A percentile compares a stretch with the other conserved stretches of the same genome.
These are phyloP conservation scores for Penstemon eatonii DNA, from an alignment of 257 asterid genomes.

Conservation along the genomic window DNA sequence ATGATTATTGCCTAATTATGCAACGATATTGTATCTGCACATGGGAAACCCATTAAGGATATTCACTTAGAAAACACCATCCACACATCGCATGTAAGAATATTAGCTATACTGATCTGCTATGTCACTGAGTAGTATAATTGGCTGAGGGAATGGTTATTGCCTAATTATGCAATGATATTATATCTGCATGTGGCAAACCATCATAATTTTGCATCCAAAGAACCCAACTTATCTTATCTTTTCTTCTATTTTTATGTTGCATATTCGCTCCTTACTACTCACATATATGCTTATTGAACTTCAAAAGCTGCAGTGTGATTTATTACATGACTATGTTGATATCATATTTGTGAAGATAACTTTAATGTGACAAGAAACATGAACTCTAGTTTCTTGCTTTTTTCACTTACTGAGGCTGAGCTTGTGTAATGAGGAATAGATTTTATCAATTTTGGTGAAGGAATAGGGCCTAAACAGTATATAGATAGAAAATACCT, in stretches of 20 bases:
- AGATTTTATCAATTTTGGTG: constrained; percentile 3
- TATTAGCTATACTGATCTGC: constrained; percentile 5
- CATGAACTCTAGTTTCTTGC: neutral
- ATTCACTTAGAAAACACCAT: constrained; percentile 13
- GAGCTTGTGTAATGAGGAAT: constrained; percentile 14
- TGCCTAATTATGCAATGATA: neutral
- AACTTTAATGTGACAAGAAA: neutral
- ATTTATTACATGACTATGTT: neutral
- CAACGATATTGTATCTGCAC: neutral
- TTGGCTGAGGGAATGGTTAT: constrained; percentile 3
- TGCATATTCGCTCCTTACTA: neutral
- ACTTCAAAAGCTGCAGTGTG: neutral
- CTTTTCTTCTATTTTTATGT: constrained; percentile 3
- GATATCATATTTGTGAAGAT: neutral
- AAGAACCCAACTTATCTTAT: neutral
- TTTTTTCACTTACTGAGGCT: neutral
- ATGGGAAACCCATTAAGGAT: neutral
- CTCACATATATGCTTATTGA: neutral
- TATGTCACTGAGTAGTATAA: constrained; percentile 16
- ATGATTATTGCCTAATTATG: neutral
- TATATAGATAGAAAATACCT: too few relatives aligned
- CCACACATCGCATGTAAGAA: neutral
- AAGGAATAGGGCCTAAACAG: neutral
- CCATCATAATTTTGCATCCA: constrained; percentile 4
- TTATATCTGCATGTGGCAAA: neutral